These are phyloP conservation scores for Cordyceps tenuipes DNA, from an alignment of 2,329 filamentous ascomycete genomes.

Conservation along the genomic window DNA sequence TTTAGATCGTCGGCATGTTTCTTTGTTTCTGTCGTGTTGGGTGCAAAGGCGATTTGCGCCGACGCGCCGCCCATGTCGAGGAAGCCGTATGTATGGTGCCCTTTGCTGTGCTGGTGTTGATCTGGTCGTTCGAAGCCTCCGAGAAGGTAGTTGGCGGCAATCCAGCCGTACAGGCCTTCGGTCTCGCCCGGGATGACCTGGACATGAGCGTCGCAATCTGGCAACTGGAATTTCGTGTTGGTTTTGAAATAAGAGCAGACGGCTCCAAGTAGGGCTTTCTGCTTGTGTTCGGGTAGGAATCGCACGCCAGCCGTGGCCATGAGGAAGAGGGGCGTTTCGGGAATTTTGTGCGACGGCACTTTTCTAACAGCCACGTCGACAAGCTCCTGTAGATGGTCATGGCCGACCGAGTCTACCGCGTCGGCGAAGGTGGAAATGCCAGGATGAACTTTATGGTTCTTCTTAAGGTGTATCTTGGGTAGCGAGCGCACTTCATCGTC, in stretches of 20 bases:
- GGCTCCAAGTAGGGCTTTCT: slow-evolving; percentile 61
- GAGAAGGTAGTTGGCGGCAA: slow-evolving; percentile 90
- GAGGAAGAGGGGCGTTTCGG: slow-evolving; percentile 85
- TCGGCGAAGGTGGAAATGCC: slow-evolving; percentile 87
- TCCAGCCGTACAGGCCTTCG: slow-evolving; percentile 93
- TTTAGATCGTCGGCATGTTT: slow-evolving; percentile 88
- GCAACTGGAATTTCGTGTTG: slow-evolving; percentile 72
- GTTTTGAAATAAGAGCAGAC: slow-evolving; percentile 75
- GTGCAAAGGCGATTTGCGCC: slow-evolving; percentile 94
- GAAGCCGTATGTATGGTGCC: slow-evolving; percentile 92
- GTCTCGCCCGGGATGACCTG: slow-evolving; percentile 95
- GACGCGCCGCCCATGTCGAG: slow-evolving; percentile 98
- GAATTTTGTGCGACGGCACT: slow-evolving; percentile 66
- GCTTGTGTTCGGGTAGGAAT: slow-evolving; percentile 65
- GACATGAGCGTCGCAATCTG: slow-evolving; percentile 83
- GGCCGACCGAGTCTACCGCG: slow-evolving; percentile 65
- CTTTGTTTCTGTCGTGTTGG: slow-evolving; percentile 80
- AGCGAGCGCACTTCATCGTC: slow-evolving; percentile 49
- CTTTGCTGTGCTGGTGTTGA: slow-evolving; percentile 71
- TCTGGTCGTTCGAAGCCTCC: slow-evolving; percentile 78
- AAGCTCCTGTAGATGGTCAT: slow-evolving; percentile 70
- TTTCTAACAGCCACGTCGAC: slow-evolving; percentile 73
- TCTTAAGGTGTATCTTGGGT: slow-evolving; percentile 74
- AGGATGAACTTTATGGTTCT: slow-evolving; percentile 88
- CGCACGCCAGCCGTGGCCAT: slow-evolving; percentile 96